Conservation (phyloP, 2,329 filamentous ascomycete species). For the Fusarium acutatum region DNA sequence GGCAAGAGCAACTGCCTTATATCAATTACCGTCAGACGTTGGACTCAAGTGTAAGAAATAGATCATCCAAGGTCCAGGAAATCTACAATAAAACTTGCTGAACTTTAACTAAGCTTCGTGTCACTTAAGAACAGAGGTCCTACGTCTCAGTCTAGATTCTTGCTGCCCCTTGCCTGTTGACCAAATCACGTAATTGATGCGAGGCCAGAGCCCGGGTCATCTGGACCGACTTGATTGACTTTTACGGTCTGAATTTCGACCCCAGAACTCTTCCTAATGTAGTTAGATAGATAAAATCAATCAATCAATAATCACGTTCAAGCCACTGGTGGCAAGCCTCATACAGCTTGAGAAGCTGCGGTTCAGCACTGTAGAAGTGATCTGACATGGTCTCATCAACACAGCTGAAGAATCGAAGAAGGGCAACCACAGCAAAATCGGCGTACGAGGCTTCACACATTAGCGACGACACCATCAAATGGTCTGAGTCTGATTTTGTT, state of each 20-base stretch:
- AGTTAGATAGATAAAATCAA: background rate
- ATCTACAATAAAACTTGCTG: background rate
- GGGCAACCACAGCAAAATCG: background rate
- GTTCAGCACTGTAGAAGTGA: background rate
- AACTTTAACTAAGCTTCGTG: accelerated
- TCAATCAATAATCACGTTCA: background rate
- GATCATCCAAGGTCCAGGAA: background rate
- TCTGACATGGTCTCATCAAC: background rate
- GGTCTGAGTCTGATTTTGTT: accelerated
- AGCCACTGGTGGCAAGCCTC: background rate
- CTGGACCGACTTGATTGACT: accelerated
- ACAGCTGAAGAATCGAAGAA: background rate
- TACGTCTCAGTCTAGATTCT: background rate
- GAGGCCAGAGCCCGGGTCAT: too few species aligned
- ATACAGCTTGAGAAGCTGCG: background rate
- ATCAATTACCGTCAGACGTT: background rate
- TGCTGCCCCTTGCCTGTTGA: background rate
- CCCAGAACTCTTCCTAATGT: accelerated
- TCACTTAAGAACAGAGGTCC: background rate
- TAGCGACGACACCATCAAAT: accelerated
- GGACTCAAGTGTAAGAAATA: background rate
- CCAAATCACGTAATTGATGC: background rate
- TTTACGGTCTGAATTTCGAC: background rate
- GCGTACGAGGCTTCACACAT: background rate
- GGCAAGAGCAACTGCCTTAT: background rate